These are phyloP conservation scores for Leccinum variicolor DNA, from an alignment of 768 basidiomycete species.

Conservation along the genomic window DNA sequence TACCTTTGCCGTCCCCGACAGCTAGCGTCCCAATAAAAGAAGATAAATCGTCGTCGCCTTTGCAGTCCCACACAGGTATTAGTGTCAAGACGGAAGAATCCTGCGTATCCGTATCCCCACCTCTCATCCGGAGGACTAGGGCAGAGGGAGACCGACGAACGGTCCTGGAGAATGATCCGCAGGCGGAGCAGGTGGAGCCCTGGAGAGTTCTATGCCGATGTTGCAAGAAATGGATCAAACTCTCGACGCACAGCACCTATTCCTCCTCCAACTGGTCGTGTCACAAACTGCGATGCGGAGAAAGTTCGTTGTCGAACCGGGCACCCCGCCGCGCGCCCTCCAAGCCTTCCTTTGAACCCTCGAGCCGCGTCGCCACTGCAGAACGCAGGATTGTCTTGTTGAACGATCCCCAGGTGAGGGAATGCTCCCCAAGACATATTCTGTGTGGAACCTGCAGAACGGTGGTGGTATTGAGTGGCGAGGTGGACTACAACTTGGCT, in stretches of 20 bases:
- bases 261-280: constrained; percentile 48
- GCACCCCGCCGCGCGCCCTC: constrained; percentile 16
- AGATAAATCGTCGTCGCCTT: background rate
- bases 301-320: constrained; percentile 17
- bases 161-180: constrained; percentile 51
- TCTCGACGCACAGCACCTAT: constrained; percentile 42
- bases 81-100: constrained; percentile 1
- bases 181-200: constrained; percentile 46
- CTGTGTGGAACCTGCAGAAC: constrained; percentile 50
- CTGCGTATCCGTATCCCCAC: background rate
- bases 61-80: background rate
- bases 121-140: background rate
- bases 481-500: constrained; percentile 56
- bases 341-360: constrained; percentile 39
- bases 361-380: constrained; percentile 56
- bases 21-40: background rate
- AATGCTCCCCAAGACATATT: constrained; percentile 43
- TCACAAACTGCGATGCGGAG: constrained; percentile 47
- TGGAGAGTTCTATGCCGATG: constrained; percentile 54
- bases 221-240: constrained; percentile 62
- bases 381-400: constrained; percentile 60
- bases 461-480: constrained; percentile 43
- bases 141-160: constrained; percentile 46
- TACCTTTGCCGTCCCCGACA: background rate
- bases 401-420: constrained; percentile 60